Evolutionary conservation across 169 alveolate species (phyloP), one percentile per base, ranked within the genome.

Genomic region (Eimeria acervulina): DNA sequence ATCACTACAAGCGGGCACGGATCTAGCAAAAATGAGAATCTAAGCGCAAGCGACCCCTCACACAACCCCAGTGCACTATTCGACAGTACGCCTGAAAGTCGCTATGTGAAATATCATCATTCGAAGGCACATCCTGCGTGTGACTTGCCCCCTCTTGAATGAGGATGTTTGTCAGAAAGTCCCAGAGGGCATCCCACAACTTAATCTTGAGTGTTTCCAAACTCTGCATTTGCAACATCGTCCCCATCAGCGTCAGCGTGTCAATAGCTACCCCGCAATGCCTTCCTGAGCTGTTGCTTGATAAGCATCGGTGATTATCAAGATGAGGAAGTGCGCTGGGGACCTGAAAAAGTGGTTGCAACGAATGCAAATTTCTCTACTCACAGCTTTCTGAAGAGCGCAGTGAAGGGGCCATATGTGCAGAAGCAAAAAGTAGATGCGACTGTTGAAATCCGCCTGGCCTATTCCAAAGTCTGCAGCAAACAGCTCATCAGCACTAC

Each of bases 101-200:
- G 38, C 28, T 26, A 44, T 47, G 59, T 44, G 89, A 28, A 42
- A 83, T 21, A 83, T 76, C 66, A 36, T 33, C 90, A 52, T 47
- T 33, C 44, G 63, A 66, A 78, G 66, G 88, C 66, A 31, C 66
- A 78, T 78, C 68, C 66, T 78, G 66, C 38, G 61, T 33, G 66
- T 52, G 66, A 61, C 93, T 87, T 87, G 81, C 93, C 81, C 93
- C 93, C 31, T 87, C 93, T 59, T 87, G 40, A 87, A 87, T 44
- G 17, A 87, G 80, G 81, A 59, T 33, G 52, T 87, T 87, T 44
- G 93, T 87, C 78, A 87, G 33, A 84, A 93, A 63, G 38, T 93
- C 96, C 87, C 89, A 80, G 28, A 93, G 42, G 33, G 96, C 96
- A 38, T 93, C 96, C 96, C 96, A 93, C 38, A 93, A 81, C 59